Evolutionary conservation across 108 stramenopile genomes (phyloP).

Genomic region (Nannochloropsis salina): DNA sequence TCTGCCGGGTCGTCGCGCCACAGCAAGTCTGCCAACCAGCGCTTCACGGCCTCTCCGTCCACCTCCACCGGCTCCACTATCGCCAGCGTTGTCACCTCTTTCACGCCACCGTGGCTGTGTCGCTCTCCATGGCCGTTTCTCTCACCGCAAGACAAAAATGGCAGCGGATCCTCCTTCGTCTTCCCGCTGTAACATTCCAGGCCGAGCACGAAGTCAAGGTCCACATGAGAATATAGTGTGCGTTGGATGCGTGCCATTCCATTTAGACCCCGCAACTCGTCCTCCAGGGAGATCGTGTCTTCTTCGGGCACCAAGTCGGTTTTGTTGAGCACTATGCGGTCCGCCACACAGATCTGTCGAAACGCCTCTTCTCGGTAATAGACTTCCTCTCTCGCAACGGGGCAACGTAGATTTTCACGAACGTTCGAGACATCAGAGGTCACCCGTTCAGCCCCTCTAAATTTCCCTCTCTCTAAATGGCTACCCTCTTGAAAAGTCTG

Average conservation of each 20-base stretch:
- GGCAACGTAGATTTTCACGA: not conserved
- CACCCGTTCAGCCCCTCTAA: not conserved
- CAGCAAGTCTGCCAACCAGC: constrained; percentile 41
- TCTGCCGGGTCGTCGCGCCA: constrained; percentile 26
- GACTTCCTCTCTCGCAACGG: constrained; percentile 17
- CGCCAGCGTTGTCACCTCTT: constrained; percentile 32
- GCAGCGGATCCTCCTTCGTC: not conserved
- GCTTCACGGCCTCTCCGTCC: constrained; percentile 29
- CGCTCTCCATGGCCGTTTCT: constrained; percentile 22
- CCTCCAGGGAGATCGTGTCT: constrained; percentile 47
- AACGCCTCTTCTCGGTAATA: constrained; percentile 71
- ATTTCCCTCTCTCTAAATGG: not conserved
- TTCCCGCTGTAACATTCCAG: not conserved
- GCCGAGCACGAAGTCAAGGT: not conserved
- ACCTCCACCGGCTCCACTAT: constrained; percentile 28
- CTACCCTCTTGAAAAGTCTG: not conserved
- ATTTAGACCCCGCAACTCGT: constrained; percentile 59
- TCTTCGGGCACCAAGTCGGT: constrained; percentile 49
- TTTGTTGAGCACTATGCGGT: constrained; percentile 60
- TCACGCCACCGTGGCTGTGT: constrained; percentile 18
- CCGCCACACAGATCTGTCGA: constrained; percentile 79
- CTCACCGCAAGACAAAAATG: too few relatives aligned
- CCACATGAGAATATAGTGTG: constrained; percentile 58
- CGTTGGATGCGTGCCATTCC: constrained; percentile 65
- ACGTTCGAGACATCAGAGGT: not conserved